Percentiles rank a stretch among this genome's conserved stretches.
Conservation (phyloP, 2,329 filamentous ascomycete genomes). For the Colletotrichum paranaense region DNA sequence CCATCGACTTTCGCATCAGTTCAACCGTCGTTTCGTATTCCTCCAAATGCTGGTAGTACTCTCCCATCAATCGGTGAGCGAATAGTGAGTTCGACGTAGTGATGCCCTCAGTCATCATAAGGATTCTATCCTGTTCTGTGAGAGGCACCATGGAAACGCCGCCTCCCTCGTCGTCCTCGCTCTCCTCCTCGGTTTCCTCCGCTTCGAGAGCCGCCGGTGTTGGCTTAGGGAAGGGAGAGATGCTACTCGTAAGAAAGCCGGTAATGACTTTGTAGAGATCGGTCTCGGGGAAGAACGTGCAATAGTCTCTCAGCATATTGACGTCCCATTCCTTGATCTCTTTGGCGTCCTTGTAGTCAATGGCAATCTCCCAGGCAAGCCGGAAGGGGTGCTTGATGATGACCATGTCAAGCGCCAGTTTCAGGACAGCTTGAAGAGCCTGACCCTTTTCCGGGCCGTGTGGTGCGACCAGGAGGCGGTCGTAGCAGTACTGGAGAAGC, state of each 20-base stretch:
- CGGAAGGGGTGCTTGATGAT: slow-evolving; percentile 93
- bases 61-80: slow-evolving; percentile 83
- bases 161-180: slow-evolving; percentile 69
- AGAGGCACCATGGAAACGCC: slow-evolving; percentile 67
- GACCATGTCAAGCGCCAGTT: slow-evolving; percentile 91
- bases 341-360: slow-evolving; percentile 89
- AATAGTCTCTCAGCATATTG: slow-evolving; percentile 82
- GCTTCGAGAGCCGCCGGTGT: slow-evolving; percentile 40
- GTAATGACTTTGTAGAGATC: slow-evolving; percentile 86
- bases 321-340: slow-evolving; percentile 82
- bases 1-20: slow-evolving; percentile 79
- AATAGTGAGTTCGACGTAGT: slow-evolving; percentile 77
- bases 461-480: slow-evolving; percentile 77
- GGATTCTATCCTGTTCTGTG: slow-evolving; percentile 80
- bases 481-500: slow-evolving; percentile 82
- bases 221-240: slow-evolving; percentile 80
- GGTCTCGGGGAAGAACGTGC: slow-evolving; percentile 83
- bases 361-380: slow-evolving; percentile 88
- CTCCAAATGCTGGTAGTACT: slow-evolving; percentile 86
- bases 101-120: slow-evolving; percentile 83
- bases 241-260: slow-evolving; percentile 83
- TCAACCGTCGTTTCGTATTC: slow-evolving; percentile 88
- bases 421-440: slow-evolving; percentile 79
- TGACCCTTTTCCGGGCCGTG: slow-evolving; percentile 71
- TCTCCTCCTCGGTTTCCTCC: slow-evolving; percentile 58